A percentile compares a stretch with the other conserved stretches of the same genome.
phyloP scores from a whole-genome alignment of 2,329 filamentous ascomycete species.

The Leptographium radiaticola region DNA sequence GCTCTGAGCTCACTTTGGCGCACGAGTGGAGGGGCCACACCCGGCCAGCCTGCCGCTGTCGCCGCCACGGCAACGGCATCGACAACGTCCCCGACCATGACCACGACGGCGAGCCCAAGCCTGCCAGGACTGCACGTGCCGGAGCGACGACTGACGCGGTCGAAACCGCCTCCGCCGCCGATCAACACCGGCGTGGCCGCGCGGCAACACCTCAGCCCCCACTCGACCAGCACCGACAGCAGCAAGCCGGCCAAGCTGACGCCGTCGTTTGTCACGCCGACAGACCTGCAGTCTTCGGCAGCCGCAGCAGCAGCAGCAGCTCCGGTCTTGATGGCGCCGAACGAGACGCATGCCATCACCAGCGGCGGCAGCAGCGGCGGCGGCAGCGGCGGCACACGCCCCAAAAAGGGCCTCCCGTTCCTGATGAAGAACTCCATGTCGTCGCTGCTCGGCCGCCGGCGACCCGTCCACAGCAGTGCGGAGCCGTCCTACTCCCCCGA shows the following conservation, averaged over 20 bases:
- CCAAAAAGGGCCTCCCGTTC: constrained; percentile 42
- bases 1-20: constrained; percentile 24
- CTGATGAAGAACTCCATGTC: constrained; percentile 45
- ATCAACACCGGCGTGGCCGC: constrained; percentile 22
- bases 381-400: constrained; percentile 27
- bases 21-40: no score
- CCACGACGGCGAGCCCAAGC: not conserved
- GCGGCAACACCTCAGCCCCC: constrained; percentile 13
- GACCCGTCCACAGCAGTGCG: constrained; percentile 34
- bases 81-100: not conserved
- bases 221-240: not conserved
- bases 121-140: constrained; percentile 6
- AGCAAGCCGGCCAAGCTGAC: constrained; percentile 15
- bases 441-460: constrained; percentile 42
- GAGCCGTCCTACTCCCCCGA: constrained; percentile 29
- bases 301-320: constrained; percentile 23
- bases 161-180: constrained; percentile 22
- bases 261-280: constrained; percentile 35
- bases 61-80: constrained; percentile 10
- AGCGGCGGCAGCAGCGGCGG: constrained; percentile 18
- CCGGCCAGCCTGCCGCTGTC: not conserved
- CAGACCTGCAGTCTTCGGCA: constrained; percentile 28
- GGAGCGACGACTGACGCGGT: constrained; percentile 16
- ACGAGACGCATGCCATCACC: constrained; percentile 21
- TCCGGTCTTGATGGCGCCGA: constrained; percentile 15